Base-by-base conservation (phyloP, 352 stramenopile species). In the Pythium volutum region DNA sequence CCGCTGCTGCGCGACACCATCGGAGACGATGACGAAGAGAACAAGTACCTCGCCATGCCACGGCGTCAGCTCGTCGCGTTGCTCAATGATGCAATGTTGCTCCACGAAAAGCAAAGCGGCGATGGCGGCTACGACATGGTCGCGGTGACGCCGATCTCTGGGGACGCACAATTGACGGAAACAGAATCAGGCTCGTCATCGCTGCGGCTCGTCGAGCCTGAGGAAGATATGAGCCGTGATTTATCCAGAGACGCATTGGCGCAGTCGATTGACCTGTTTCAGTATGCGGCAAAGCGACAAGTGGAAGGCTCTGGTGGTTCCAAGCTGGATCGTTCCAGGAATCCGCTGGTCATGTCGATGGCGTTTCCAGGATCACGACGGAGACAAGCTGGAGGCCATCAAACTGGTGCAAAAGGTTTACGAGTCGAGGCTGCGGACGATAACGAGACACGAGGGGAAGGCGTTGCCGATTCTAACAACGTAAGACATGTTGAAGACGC, bases 11-110 rank as follows among this genome's bases (percentile, higher is more conserved):
- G 81, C 51, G 69, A 49, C 12, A 51, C 69, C 4, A 70, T 90
- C 4, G 29, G 23, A 25, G 20, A 46, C 0, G 67, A 79, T 3
- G 72, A 85, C 26, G 61, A 66, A 6, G 74, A 81, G 18, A 62
- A 70, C 66, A 87, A 84, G 63, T 88, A 88, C 52, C 43, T 76
- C 41, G 42, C 18, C 14, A 77, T 86, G 68, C 51, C 66, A 0
- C 38, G 68, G 6, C 47, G 69, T 14, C 78, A 88, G 46, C 55
- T 90, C 10, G 51, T 65, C 38, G 58, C 48, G 3, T 48, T 90
- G 11, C 50, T 88, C 4, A 54, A 70, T 22, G 79, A 89, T 31
- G 78, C 75, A 1, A 22, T 78, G 43, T 18, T 61, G 36, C 47
- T 67, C 15, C 64, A 70, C 48, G 42, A 59, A 18, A 25, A 59